These are phyloP conservation scores for Solanum lignicaule DNA, from an alignment of 257 asterid genomes.

Conservation along the genomic window DNA sequence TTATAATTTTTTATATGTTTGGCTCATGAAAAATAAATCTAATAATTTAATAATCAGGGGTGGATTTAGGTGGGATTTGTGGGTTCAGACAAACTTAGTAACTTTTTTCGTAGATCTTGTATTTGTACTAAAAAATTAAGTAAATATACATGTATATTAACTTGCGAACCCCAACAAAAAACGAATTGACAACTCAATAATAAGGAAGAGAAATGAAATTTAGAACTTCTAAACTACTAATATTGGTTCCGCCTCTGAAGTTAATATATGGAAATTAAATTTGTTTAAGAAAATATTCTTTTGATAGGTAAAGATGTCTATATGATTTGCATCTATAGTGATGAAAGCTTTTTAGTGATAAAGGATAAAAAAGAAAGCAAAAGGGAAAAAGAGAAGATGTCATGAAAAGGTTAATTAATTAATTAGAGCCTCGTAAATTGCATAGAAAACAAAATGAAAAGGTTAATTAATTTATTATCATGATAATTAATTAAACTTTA, in stretches of 20 bases:
- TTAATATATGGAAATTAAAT: background rate
- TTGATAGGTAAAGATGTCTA: background rate
- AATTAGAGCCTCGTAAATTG: slow-evolving; percentile 1
- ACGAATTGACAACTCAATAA: background rate
- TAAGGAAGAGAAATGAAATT: background rate
- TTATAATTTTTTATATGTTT: background rate
- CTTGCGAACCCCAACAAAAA: background rate
- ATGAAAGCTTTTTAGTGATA: slow-evolving; percentile 1
- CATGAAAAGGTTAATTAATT: slow-evolving; percentile 24
- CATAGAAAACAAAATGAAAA: slow-evolving; percentile 15
- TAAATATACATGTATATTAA: too few relatives aligned
- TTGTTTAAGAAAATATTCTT: background rate
- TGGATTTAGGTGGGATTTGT: rapidly evolving
- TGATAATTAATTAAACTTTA: background rate
- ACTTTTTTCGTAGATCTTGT: rapidly evolving
- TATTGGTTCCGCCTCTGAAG: rapidly evolving
- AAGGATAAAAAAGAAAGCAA: slow-evolving; percentile 10
- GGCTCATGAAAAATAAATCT: background rate
- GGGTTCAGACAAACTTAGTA: rapidly evolving
- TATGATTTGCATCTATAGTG: background rate
- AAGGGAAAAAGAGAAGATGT: slow-evolving; percentile 14
- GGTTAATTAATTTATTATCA: slow-evolving; percentile 2
- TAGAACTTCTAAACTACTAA: rapidly evolving
- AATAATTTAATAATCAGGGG: background rate
- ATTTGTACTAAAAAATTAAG: background rate